Evolutionary conservation across 306 rosid genomes (phyloP).

Genomic region (Glycyrrhiza uralensis): DNA sequence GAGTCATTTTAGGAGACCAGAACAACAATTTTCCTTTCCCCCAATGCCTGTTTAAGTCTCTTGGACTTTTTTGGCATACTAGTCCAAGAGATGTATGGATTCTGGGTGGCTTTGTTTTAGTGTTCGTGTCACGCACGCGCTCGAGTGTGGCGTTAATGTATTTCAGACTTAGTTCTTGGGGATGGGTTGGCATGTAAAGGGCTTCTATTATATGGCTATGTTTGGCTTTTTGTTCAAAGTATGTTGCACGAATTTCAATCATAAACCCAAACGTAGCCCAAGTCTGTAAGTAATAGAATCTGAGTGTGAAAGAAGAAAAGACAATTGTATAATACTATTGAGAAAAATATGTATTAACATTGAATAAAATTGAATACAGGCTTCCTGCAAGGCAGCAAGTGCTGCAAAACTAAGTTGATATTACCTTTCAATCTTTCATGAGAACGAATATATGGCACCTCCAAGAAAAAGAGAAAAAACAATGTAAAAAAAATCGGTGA

Average conservation of each 20-base stretch:
- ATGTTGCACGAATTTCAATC: no score
- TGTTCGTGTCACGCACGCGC: background rate
- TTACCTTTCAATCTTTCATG: conserved; percentile 37
- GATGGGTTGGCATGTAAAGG: background rate
- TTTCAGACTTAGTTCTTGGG: background rate
- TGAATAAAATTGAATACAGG: conserved; percentile 44
- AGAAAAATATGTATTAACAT: conserved; percentile 50
- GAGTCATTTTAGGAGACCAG: no score
- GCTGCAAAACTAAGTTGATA: conserved; percentile 28
- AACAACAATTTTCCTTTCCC: no score
- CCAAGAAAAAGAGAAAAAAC: conserved; percentile 27
- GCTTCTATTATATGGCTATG: no score
- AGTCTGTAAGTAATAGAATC: background rate
- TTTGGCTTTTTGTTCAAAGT: no score
- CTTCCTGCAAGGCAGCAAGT: conserved; percentile 40
- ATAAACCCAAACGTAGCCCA: no score
- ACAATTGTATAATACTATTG: conserved; percentile 43
- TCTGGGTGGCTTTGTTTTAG: background rate
- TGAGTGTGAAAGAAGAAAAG: conserved; percentile 3
- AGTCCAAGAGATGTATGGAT: no score
- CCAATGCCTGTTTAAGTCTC: no score
- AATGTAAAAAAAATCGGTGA: conserved; percentile 31
- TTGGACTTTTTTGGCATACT: background rate
- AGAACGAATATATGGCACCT: conserved; percentile 32
- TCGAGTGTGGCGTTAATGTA: no score